Evolutionary conservation across 208 protist species (phyloP).

Genomic region (Leptomonas pyrrhocoris): DNA sequence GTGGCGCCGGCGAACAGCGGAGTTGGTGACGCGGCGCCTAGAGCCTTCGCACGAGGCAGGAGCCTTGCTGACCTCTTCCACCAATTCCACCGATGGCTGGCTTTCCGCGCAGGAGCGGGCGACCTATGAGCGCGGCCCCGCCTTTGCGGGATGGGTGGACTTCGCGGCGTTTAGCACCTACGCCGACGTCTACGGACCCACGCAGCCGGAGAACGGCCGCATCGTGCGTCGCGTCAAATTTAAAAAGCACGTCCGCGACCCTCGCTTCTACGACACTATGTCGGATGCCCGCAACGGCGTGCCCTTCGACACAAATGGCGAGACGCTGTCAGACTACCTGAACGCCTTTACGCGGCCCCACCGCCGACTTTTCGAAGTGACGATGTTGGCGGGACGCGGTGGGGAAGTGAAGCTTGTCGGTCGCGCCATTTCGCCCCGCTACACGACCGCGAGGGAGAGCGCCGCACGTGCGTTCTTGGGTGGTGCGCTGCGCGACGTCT

Average conservation of each 20-base stretch:
- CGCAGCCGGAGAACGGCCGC: conserved; percentile 65
- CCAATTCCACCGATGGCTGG: conserved; percentile 50
- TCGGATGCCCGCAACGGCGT: conserved; percentile 82
- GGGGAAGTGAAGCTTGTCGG: conserved; percentile 51
- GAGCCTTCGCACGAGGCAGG: conserved; percentile 28
- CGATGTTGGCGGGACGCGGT: conserved; percentile 42
- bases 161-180: conserved; percentile 38
- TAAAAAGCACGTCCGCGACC: conserved; percentile 69
- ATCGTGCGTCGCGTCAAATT: conserved; percentile 60
- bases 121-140: conserved; percentile 51
- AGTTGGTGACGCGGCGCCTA: conserved; percentile 33
- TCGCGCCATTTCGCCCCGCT: conserved; percentile 56
- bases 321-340: conserved; percentile 50
- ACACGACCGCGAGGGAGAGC: conserved; percentile 71
- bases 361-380: conserved; percentile 77
- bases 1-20: conserved; percentile 58
- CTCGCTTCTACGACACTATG: conserved; percentile 76
- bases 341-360: conserved; percentile 56
- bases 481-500: conserved; percentile 57
- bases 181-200: conserved; percentile 65
- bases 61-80: background rate
- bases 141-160: conserved; percentile 57
- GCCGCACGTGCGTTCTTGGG: conserved; percentile 70
- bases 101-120: conserved; percentile 47
- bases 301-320: conserved; percentile 68